Evolutionary conservation across 495 filamentous ascomycete species (phyloP), one percentile per base, ranked within the genome.

Genomic region (Penicillium goetzii): DNA sequence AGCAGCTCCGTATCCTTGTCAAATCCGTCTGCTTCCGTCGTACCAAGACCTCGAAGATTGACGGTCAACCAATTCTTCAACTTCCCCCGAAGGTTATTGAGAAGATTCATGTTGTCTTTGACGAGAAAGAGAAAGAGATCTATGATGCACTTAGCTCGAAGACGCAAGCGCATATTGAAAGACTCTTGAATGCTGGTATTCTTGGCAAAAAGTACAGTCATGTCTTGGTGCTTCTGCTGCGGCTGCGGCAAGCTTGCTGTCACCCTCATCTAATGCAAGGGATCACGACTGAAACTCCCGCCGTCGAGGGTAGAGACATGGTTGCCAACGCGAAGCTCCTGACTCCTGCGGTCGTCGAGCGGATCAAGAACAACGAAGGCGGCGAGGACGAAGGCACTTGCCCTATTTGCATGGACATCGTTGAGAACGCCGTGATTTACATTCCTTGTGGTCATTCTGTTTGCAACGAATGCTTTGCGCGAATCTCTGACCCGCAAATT

Each of bases 211-310:
- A 95, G 64, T 97, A 97, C 71, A 90, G 87, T 7, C 90, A 90
- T 66, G 88, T 97, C 49, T 81, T 97, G 19, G 89, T 96, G 32
- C 82, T 97, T 25, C 84, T 99, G 50, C 82, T 99, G 14, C 90
- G 94, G 15, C 85, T 99, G 34, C 74, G 79, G 52, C 95, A 99
- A 75, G 90, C 90, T 33, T 95, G 91, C 69, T 96, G 92, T 66
- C 95, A 99, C 74, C 93, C 93, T 1, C 91, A 96, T 72, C 79
- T 99, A n/a, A 93, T 96, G 56, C 82, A 80, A 12, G 92, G 94
- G 60, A 87, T 90, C 64, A 87, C 86, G 33, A 69, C 80, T 25
- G 79, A 86, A 58, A 45, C 80, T n/a, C 77, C 74, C 60, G 68
- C 82, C 11, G 77, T 82, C 2, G 84, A 87, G 1, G 80, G 85